A percentile compares a stretch with the other conserved stretches of the same genome.
These are phyloP conservation scores for Martiniozyma asiatica DNA, from an alignment of 1,139 yeast genomes.

Conservation along the genomic window DNA sequence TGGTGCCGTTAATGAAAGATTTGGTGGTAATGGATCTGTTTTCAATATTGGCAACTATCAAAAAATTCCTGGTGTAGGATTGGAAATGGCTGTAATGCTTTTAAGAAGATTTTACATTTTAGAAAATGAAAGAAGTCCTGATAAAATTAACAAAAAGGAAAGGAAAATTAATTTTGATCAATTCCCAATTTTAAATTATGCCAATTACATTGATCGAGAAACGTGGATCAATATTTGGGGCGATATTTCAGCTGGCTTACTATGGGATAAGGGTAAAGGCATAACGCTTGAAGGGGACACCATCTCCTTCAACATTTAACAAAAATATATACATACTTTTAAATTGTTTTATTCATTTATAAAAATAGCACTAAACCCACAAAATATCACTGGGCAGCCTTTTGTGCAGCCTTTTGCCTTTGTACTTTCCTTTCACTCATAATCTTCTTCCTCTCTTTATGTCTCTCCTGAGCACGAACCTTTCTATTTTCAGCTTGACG, in stretches of 20 bases:
- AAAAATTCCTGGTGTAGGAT: slow-evolving; percentile 57
- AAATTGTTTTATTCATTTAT: too few relatives aligned
- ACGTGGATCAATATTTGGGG: slow-evolving; percentile 44
- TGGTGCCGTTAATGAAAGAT: slow-evolving; percentile 91
- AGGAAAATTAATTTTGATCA: slow-evolving; percentile 57
- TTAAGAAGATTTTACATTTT: slow-evolving; percentile 72
- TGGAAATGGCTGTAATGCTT: slow-evolving; percentile 74
- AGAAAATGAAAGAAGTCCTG: slow-evolving; percentile 80
- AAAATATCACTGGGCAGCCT: too few relatives aligned
- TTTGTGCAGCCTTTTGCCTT: too few relatives aligned
- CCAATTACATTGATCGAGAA: slow-evolving; percentile 31
- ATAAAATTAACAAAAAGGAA: slow-evolving; percentile 63
- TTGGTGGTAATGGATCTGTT: slow-evolving; percentile 95
- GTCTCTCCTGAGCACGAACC: slow-evolving; percentile 18
- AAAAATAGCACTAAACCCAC: too few relatives aligned
- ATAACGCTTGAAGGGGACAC: too few relatives aligned
- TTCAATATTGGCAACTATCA: slow-evolving; percentile 38
- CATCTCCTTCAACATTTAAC: too few relatives aligned
- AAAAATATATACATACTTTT: too few relatives aligned
- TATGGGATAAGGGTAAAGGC: too few relatives aligned
- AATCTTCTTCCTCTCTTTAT: slow-evolving; percentile 3
- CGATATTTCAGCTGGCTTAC: too few relatives aligned
- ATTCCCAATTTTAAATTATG: slow-evolving; percentile 47
- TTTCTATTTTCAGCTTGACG: slow-evolving; percentile 16
- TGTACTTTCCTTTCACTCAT: slow-evolving; percentile 2